phyloP scores from a whole-genome alignment of 1,284 basidiomycete genomes.

The Trichosporon faecale region DNA sequence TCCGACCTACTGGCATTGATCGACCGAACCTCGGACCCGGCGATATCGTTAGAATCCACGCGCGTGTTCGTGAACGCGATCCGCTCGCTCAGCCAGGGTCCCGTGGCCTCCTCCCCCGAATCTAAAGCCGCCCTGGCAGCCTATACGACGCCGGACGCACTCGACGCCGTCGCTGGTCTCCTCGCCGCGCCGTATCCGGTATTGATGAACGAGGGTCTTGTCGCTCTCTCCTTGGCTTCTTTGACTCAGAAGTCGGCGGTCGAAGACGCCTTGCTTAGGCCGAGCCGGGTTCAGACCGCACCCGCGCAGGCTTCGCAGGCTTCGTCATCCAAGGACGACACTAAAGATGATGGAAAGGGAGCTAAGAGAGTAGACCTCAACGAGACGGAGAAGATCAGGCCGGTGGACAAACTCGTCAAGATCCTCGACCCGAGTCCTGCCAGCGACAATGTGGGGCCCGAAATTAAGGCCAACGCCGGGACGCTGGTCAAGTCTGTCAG shows the following conservation, averaged over 20 bases:
- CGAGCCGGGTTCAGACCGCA: background rate
- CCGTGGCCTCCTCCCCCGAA: background rate
- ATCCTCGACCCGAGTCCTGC: constrained; percentile 14
- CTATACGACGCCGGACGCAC: constrained; percentile 23
- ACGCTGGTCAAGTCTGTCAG: constrained; percentile 11
- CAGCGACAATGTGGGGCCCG: background rate
- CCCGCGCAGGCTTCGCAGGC: background rate
- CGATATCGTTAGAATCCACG: constrained; percentile 76
- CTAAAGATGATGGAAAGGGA: too few relatives aligned
- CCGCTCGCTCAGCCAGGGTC: constrained; percentile 19
- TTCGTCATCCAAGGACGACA: background rate
- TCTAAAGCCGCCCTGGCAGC: background rate
- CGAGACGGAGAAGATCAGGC: background rate
- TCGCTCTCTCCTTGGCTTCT: constrained; percentile 66
- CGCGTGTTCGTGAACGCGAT: constrained; percentile 47
- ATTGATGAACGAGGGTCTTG: constrained; percentile 82
- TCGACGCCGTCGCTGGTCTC: constrained; percentile 66
- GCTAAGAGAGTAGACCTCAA: background rate
- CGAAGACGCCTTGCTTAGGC: background rate
- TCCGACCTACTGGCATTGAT: constrained; percentile 70
- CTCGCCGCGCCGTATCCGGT: constrained; percentile 74
- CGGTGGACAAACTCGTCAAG: constrained; percentile 8
- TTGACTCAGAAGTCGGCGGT: background rate
- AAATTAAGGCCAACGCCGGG: constrained; percentile 20
- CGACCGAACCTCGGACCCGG: constrained; percentile 72